Evolutionary conservation across 148 eudicot genomes (phyloP), one percentile per base, ranked within the genome.

Genomic region (Persicaria maculosa): DNA sequence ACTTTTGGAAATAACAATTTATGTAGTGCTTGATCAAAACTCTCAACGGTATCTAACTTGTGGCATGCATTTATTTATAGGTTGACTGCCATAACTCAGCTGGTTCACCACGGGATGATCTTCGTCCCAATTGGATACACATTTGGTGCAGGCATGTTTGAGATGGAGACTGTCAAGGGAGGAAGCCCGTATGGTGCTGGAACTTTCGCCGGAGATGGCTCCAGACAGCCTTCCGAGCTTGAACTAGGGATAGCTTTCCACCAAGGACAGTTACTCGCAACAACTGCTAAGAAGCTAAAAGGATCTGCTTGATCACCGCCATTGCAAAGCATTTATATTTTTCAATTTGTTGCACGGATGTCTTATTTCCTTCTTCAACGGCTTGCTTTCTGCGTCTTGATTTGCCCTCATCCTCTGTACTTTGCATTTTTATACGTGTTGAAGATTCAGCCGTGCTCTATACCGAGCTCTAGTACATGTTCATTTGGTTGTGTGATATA

Each of bases 41-140:
- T 31, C 36, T 31, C 40, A 31, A 3, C 3, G 40, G 3, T 72
- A 16, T 12, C 7, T 8, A 70, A 70, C 44, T n/a, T 2, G 40
- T 22, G 69, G 44, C n/a, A 9, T 5, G 68, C 19, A 0, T 3
- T 11, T 69, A 0, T 53, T 72, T 72, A 16, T 46, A 72, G 74
- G 59, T 40, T 72, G 62, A 72, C 74, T 20, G 74, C 74, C 16
- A 50, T 72, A 20, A 72, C 74, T 16, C 74, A 72, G 61, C 61
- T 72, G 52, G 74, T 40, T 11, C 74, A 72, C 61, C 74, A 72
- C 31, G 74, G 74, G 11, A 72, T 72, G 74, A 72, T 72, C 47
- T 72, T 72, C 10, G 74, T 72, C n/a, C 74, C 74, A 53, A 50
- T 72, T 19, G 74, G 74, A 2, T 72, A 72, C 61, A 72, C 74